Conservation (phyloP, 2,329 filamentous ascomycete species). For the Aureobasidium leucospermi region DNA sequence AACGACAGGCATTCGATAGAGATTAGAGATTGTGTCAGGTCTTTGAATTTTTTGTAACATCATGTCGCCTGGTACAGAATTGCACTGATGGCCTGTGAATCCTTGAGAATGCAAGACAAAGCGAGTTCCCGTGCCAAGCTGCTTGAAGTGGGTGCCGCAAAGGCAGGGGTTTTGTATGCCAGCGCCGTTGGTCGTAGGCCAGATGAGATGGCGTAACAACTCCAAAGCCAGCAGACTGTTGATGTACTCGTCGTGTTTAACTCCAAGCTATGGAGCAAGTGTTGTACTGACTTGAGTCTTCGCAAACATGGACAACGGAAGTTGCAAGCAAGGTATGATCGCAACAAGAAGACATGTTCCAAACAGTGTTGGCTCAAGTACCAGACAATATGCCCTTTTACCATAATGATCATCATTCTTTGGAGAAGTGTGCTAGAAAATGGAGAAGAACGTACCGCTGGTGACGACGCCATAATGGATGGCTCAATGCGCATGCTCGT, state of each 20-base stretch:
- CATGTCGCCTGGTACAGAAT: constrained; percentile 29
- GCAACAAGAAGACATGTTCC: not conserved
- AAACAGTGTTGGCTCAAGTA: not conserved
- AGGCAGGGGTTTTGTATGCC: constrained; percentile 17
- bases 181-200: constrained; percentile 24
- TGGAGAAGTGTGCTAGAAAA: not conserved
- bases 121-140: not conserved
- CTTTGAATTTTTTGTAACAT: constrained; percentile 63
- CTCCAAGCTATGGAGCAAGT: not conserved
- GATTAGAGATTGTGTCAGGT: constrained; percentile 50
- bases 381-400: constrained; percentile 56
- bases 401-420: constrained; percentile 48
- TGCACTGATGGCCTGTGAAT: not conserved
- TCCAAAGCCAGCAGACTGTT: constrained; percentile 14
- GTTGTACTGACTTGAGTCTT: constrained; percentile 3
- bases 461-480: not conserved
- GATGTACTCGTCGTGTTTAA: constrained; percentile 14
- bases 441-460: not conserved
- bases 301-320: not conserved
- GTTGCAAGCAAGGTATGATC: not conserved
- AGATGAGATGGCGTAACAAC: constrained; percentile 3
- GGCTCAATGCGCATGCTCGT: not conserved
- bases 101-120: not conserved
- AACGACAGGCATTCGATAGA: not conserved
- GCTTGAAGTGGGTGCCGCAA: not conserved